Evolutionary conservation across 768 basidiomycete species (phyloP).

Genomic region (Lepiota venenata): DNA sequence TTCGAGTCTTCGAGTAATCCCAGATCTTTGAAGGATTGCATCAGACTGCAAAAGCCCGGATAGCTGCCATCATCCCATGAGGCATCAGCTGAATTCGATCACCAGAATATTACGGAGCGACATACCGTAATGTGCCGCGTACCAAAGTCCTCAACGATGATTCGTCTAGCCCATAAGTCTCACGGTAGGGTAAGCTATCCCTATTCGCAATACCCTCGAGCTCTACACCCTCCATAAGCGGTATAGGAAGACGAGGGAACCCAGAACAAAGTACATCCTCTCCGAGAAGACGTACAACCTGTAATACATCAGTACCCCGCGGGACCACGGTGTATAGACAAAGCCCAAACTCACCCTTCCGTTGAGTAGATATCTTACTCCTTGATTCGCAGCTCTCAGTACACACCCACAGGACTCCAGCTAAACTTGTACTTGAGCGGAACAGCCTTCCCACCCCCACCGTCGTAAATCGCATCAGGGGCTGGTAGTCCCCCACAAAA

Average conservation of each 20-base stretch:
- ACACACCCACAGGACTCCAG: constrained; percentile 94
- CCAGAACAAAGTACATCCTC: constrained; percentile 48
- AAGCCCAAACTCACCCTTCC: constrained; percentile 41
- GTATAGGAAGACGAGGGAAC: constrained; percentile 69
- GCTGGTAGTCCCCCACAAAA: constrained; percentile 94
- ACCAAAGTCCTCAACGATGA: constrained; percentile 57
- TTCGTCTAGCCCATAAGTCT: constrained; percentile 54
- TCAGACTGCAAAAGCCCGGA: constrained; percentile 73
- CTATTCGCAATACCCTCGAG: constrained; percentile 89
- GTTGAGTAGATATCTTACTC: constrained; percentile 60
- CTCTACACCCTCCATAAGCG: constrained; percentile 41
- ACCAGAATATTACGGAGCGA: background rate
- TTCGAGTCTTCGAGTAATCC: constrained; percentile 57
- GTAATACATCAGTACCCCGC: background rate
- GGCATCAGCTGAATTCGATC: background rate
- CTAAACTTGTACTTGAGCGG: constrained; percentile 92
- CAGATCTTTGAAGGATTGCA: constrained; percentile 67
- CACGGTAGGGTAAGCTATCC: constrained; percentile 69
- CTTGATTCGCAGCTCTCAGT: constrained; percentile 72
- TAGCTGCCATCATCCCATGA: constrained; percentile 49
- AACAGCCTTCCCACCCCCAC: constrained; percentile 36
- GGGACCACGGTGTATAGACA: background rate
- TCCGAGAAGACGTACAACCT: constrained; percentile 49
- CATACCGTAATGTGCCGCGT: constrained; percentile 80
- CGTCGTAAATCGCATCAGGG: constrained; percentile 41